phyloP scores from a whole-genome alignment of 2,329 filamentous ascomycete species.

The Gaeumannomyces sp. region DNA sequence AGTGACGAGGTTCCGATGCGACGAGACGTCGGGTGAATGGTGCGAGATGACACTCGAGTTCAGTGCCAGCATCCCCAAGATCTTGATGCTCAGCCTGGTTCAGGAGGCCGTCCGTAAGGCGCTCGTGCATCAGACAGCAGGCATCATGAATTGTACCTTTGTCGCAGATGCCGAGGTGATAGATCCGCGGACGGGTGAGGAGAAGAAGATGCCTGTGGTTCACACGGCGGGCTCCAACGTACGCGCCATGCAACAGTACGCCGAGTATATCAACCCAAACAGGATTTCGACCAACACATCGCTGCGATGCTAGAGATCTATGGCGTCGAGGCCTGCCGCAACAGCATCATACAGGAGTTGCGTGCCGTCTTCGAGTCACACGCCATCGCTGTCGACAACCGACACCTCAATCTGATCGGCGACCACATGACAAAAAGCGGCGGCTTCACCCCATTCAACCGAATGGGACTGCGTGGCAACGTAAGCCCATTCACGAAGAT shows the following conservation, averaged over 20 bases:
- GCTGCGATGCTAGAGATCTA: slow-evolving; percentile 77
- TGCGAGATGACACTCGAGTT: slow-evolving; percentile 83
- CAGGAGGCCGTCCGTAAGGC: slow-evolving; percentile 73
- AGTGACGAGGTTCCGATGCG: slow-evolving; percentile 72
- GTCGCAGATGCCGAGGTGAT: slow-evolving; percentile 52
- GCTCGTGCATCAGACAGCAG: slow-evolving; percentile 79
- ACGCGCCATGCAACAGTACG: slow-evolving; percentile 81
- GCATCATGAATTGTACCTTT: slow-evolving; percentile 66
- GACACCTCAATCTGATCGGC: slow-evolving; percentile 91
- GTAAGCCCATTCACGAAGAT: slow-evolving; percentile 95
- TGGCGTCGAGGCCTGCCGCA: slow-evolving; percentile 87
- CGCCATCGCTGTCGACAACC: slow-evolving; percentile 84
- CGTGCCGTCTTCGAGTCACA: slow-evolving; percentile 80
- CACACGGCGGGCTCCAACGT: slow-evolving; percentile 84
- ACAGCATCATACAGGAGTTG: slow-evolving; percentile 81
- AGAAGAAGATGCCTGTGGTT: slow-evolving; percentile 50
- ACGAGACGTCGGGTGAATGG: slow-evolving; percentile 65
- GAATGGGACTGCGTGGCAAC: slow-evolving; percentile 78
- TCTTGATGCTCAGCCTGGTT: slow-evolving; percentile 87
- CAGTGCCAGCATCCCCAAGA: slow-evolving; percentile 72
- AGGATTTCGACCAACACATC: slow-evolving; percentile 86
- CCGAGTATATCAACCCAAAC: slow-evolving; percentile 80
- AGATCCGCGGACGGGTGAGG: slow-evolving; percentile 41
- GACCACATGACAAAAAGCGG: slow-evolving; percentile 97
- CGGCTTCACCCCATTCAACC: slow-evolving; percentile 84